Percentiles rank a stretch among this genome's conserved stretches.
These are phyloP conservation scores for Heterobasidion annosum DNA, from an alignment of 1,284 basidiomycete species.

Conservation along the genomic window DNA sequence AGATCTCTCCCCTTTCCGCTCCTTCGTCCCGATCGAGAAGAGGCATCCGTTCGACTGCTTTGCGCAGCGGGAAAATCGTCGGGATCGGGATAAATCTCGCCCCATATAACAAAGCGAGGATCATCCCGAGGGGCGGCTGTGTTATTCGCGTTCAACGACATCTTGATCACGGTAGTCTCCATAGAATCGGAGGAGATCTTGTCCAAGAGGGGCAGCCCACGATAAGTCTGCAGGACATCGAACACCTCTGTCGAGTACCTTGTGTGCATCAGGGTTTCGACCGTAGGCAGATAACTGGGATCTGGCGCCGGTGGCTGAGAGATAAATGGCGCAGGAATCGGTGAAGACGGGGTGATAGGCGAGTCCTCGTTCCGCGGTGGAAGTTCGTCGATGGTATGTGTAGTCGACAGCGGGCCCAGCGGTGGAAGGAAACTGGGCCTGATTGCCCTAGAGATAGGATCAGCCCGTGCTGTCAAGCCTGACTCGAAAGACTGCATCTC, in stretches of 20 bases:
- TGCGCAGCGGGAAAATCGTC: conserved; percentile 31
- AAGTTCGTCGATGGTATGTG: not conserved
- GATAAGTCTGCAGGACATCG: conserved; percentile 74
- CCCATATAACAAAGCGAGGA: conserved; percentile 85
- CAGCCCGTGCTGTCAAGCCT: conserved; percentile 56
- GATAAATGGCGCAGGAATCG: not conserved
- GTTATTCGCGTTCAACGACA: conserved; percentile 56
- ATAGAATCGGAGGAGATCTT: conserved; percentile 33
- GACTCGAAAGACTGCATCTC: conserved; percentile 81
- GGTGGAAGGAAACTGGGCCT: conserved; percentile 1
- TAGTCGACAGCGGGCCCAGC: not conserved
- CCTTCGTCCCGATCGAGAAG: conserved; percentile 26
- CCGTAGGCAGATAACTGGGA: conserved; percentile 15
- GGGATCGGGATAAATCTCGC: conserved; percentile 33
- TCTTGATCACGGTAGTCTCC: conserved; percentile 53
- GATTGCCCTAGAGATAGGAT: conserved; percentile 12
- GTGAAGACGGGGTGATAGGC: not conserved
- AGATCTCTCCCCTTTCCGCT: conserved; percentile 19
- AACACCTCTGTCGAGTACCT: conserved; percentile 67
- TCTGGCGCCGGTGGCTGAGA: conserved; percentile 7
- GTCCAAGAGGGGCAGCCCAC: conserved; percentile 63
- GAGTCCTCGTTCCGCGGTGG: conserved; percentile 3
- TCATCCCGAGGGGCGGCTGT: conserved; percentile 70
- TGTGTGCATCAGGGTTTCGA: conserved; percentile 44
- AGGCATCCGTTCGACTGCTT: conserved; percentile 32